Evolutionary conservation across 2,329 filamentous ascomycete species (phyloP), one percentile per base, ranked within the genome.

Genomic region (Coniochaeta sp.): DNA sequence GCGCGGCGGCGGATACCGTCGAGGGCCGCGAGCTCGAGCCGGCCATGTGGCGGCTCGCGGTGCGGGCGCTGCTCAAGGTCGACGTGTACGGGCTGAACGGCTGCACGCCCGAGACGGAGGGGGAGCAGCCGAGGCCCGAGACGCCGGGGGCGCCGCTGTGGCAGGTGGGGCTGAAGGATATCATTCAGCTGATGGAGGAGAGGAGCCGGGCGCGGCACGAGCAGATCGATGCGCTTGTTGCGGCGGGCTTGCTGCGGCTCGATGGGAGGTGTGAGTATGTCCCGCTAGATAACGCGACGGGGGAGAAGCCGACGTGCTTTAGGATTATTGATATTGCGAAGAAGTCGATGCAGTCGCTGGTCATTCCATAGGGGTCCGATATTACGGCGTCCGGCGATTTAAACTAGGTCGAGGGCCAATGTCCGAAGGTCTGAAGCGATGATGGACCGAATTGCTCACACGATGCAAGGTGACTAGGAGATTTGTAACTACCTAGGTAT

Each of bases 11-110:
- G 1, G 62, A 67, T 16, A 66, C 63, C n/a, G 74, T 78, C 62
- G 72, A 79, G 61, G 72, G 78, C 60, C 70, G 73, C 16, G 70
- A 75, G 47, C 77, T 87, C 71, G 74, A 80, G 30, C 82, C 84
- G 0, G 70, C 74, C 4, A 69, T 79, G 64, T 88, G 85, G 84
- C 74, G 83, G 38, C 73, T 76, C 8, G 76, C 77, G 1, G 77
- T 86, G 44, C 76, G 83, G 16, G 79, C 80, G 1, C 71, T 87
- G 60, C 71, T 87, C 19, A 79, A 78, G 61, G 65, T 81, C 14
- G 84, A 87, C 65, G 78, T 87, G 8, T 85, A 87, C 67, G 84
- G 84, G 0, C 66, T 82, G 30, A 66, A 69, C 14, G 65, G 66
- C 24, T 58, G 62, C n/a, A 32, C 9, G 28, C 26, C 19, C 61